phyloP scores from a whole-genome alignment of 2,329 filamentous ascomycete species.

The Ceratocystis albifundus region DNA sequence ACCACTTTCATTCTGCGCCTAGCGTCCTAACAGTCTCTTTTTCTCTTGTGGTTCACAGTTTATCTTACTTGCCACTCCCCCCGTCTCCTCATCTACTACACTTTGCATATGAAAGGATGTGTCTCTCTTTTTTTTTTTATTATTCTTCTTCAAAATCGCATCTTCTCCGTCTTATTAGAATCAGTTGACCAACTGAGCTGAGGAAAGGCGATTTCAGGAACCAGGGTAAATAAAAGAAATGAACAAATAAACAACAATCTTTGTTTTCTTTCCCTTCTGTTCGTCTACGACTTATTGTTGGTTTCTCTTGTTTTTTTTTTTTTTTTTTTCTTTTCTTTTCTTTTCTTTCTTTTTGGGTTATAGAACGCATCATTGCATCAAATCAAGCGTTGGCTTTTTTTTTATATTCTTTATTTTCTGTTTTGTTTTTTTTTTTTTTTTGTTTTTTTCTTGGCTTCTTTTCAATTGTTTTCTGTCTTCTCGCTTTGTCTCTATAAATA shows the following conservation, averaged over 20 bases:
- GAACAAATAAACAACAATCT: not conserved
- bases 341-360: not conserved
- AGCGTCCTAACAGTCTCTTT: not conserved
- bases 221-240: not conserved
- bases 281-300: not conserved
- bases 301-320: not conserved
- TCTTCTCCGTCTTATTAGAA: too few relatives aligned
- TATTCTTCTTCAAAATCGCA: too few relatives aligned
- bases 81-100: not conserved
- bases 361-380: constrained; percentile 6
- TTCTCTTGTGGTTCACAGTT: constrained; percentile 7
- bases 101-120: not conserved
- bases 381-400: constrained; percentile 6
- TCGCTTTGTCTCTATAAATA: constrained; percentile 6
- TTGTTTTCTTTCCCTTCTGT: not conserved
- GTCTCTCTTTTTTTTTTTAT: too few relatives aligned
- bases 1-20: not conserved
- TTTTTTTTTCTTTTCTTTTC: not conserved
- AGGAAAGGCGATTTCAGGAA: not conserved
- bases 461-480: not conserved
- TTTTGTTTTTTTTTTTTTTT: not conserved
- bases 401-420: too few relatives aligned
- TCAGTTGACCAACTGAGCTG: too few relatives aligned
- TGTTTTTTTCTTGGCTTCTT: not conserved
- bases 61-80: not conserved